Conservation (phyloP, 2,329 filamentous ascomycete genomes). For the Verticillium nonalfalfae region DNA sequence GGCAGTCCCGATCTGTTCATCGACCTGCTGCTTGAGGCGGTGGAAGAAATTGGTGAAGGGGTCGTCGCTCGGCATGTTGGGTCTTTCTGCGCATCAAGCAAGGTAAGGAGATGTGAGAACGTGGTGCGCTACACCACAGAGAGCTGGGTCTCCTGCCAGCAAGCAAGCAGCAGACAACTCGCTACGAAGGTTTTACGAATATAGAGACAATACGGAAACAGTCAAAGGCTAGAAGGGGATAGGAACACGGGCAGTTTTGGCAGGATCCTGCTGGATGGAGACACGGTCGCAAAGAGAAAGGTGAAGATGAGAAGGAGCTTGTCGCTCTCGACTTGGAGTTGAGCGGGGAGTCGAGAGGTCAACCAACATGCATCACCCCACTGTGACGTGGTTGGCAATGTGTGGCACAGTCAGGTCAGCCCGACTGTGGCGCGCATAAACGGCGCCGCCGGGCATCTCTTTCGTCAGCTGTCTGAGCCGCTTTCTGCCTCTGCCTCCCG, state of each 20-base stretch:
- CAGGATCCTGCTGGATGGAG: neutral
- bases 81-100: too few species aligned
- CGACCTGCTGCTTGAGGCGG: conserved; percentile 32
- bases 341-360: neutral
- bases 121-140: too few species aligned
- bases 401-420: neutral
- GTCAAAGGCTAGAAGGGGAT: too few species aligned
- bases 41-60: conserved; percentile 26
- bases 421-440: neutral
- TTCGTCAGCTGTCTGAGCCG: neutral
- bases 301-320: neutral
- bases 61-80: conserved; percentile 8
- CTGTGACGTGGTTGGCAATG: neutral
- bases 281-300: neutral
- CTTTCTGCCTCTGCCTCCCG: neutral
- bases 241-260: too few species aligned
- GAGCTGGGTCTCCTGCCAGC: too few species aligned
- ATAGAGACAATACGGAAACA: too few species aligned
- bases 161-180: too few species aligned
- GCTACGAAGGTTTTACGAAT: too few species aligned
- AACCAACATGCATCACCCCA: neutral
- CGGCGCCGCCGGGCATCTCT: neutral
- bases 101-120: too few species aligned
- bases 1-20: conserved; percentile 25
- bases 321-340: neutral